A percentile compares a stretch with the other conserved stretches of the same genome.
Conservation (phyloP, 139 green algal species). For the Coelastrella sp. region DNA sequence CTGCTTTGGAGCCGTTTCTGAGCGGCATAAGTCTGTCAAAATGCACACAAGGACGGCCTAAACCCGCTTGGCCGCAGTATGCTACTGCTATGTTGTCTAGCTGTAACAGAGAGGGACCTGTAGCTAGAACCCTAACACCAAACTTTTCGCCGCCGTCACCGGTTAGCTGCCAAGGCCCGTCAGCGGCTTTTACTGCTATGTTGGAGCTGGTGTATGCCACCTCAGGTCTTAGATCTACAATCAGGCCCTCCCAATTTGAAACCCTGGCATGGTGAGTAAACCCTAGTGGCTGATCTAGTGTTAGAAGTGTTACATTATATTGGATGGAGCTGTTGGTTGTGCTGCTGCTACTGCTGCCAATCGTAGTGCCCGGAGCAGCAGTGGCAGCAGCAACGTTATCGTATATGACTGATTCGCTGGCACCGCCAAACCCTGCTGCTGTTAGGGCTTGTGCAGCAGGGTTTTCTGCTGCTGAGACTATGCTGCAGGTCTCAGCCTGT, state of each 20-base stretch:
- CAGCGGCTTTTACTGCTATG: constrained; percentile 42
- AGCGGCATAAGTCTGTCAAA: constrained; percentile 25
- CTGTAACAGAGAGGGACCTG: background rate
- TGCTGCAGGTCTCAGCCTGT: constrained; percentile 8
- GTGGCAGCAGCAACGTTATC: background rate
- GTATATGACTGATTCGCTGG: background rate
- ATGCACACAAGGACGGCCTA: constrained; percentile 29
- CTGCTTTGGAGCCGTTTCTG: background rate
- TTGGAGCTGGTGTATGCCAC: constrained; percentile 59
- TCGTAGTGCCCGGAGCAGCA: background rate
- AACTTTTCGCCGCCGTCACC: constrained; percentile 33
- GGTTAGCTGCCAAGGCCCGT: background rate
- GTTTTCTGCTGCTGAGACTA: background rate
- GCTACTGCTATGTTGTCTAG: background rate
- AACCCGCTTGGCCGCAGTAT: constrained; percentile 43
- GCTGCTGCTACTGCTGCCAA: background rate
- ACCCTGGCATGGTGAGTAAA: background rate
- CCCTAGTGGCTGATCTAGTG: background rate
- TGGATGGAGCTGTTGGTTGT: background rate
- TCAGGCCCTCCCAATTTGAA: background rate
- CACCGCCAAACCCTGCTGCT: background rate
- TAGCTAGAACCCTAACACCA: constrained; percentile 33
- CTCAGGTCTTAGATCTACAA: constrained; percentile 54
- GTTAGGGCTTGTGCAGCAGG: background rate
- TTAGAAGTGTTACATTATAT: background rate